These are phyloP conservation scores for Exophiala bonariae DNA, from an alignment of 2,329 filamentous ascomycete genomes.

Conservation along the genomic window DNA sequence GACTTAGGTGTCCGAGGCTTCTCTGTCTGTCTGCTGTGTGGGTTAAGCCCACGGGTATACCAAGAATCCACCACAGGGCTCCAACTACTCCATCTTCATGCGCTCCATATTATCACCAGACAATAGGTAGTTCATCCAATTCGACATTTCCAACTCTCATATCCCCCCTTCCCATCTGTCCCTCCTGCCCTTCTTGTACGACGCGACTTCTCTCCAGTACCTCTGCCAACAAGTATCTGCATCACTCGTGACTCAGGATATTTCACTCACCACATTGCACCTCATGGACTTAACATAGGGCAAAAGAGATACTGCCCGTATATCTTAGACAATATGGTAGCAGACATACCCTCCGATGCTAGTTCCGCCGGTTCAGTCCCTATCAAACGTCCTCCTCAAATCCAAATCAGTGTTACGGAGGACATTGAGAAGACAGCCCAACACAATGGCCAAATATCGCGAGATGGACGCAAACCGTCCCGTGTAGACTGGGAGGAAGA, in stretches of 20 bases:
- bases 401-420: conserved; percentile 10
- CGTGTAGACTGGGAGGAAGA: not conserved
- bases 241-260: no score
- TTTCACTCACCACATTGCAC: not conserved
- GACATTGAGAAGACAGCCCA: conserved; percentile 10
- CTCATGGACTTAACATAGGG: conserved; percentile 19
- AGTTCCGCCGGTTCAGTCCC: conserved; percentile 20
- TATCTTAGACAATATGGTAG: conserved; percentile 19
- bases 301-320: conserved; percentile 8
- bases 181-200: conserved; percentile 2
- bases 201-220: not conserved
- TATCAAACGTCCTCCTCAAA: conserved; percentile 9
- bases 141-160: no score
- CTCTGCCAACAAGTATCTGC: not conserved
- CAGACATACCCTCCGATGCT: conserved; percentile 18
- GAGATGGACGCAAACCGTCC: not conserved
- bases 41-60: no score
- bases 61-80: no score
- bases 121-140: no score
- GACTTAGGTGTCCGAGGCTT: no score
- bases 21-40: no score
- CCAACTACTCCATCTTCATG: no score
- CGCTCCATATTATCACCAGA: no score
- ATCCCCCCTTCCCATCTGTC: not conserved
- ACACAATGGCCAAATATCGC: conserved; percentile 14